Conservation (phyloP, 2,329 filamentous ascomycete species). For the Kalmusia sp. region DNA sequence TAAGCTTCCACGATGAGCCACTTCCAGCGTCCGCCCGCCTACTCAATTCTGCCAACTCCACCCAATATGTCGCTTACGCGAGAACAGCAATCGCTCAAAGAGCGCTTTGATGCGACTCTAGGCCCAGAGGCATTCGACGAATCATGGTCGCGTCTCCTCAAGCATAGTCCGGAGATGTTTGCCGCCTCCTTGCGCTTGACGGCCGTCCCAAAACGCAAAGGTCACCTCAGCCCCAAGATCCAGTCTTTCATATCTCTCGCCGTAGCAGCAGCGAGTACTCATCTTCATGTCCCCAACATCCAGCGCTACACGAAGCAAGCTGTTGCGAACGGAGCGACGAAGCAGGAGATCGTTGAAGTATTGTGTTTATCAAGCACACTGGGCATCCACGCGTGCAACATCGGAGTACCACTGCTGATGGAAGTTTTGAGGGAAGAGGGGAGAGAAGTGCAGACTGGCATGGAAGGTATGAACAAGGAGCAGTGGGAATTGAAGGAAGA, state of each 20-base stretch:
- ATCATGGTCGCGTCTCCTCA: conserved; percentile 35
- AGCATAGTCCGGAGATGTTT: conserved; percentile 38
- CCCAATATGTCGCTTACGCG: conserved; percentile 27
- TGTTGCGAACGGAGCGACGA: conserved; percentile 48
- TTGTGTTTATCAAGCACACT: conserved; percentile 54
- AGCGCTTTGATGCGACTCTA: conserved; percentile 30
- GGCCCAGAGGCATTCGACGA: conserved; percentile 31
- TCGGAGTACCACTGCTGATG: conserved; percentile 55
- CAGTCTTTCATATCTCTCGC: conserved; percentile 54
- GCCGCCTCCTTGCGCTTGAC: conserved; percentile 33
- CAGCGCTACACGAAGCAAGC: conserved; percentile 51
- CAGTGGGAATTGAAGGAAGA: conserved; percentile 50
- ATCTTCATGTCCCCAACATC: conserved; percentile 54
- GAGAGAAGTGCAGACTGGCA: conserved; percentile 33
- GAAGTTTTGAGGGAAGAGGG: conserved; percentile 57
- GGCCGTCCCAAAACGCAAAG: conserved; percentile 35
- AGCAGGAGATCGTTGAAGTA: conserved; percentile 54
- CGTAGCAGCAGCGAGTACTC: conserved; percentile 53
- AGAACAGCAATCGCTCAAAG: conserved; percentile 31
- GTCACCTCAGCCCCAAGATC: conserved; percentile 49
- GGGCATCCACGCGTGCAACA: conserved; percentile 57
- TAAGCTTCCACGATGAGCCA: background rate
- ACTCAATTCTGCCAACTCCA: conserved; percentile 11
- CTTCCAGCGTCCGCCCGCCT: conserved; percentile 12
- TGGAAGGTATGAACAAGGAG: conserved; percentile 43